Percentiles rank a stretch among this genome's conserved stretches.
Evolutionary conservation across 2,329 filamentous ascomycete genomes (phyloP).

Genomic region (Talaromyces pinophilus): DNA sequence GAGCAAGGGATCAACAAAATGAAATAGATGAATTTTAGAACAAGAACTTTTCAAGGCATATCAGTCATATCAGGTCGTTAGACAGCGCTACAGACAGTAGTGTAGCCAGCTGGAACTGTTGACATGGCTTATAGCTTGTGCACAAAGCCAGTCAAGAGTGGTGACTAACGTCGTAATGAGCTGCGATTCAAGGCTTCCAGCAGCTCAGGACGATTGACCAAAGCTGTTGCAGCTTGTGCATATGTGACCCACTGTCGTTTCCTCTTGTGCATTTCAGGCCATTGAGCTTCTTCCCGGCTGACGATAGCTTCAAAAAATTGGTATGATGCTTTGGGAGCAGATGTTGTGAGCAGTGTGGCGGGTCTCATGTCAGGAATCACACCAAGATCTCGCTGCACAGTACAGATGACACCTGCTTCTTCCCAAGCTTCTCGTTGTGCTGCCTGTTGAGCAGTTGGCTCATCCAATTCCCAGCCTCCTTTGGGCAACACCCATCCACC

Average conservation of each 20-base stretch:
- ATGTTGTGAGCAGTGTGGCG: conserved; percentile 52
- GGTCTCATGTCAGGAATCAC: conserved; percentile 78
- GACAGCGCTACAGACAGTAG: conserved; percentile 23
- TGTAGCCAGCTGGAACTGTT: conserved; percentile 17
- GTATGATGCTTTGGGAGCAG: conserved; percentile 65
- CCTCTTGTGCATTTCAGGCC: conserved; percentile 93
- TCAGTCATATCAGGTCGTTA: conserved; percentile 25
- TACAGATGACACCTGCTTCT: conserved; percentile 88
- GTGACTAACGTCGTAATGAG: conserved; percentile 59
- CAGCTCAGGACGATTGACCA: conserved; percentile 80
- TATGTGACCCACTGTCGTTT: conserved; percentile 89
- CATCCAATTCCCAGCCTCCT: conserved; percentile 95
- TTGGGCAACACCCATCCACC: conserved; percentile 97
- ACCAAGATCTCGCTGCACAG: conserved; percentile 81
- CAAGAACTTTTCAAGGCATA: conserved; percentile 22
- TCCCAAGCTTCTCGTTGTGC: conserved; percentile 93
- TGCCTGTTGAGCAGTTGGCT: conserved; percentile 81
- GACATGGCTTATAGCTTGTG: conserved; percentile 6
- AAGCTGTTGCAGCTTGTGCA: conserved; percentile 72
- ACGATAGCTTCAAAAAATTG: conserved; percentile 80
- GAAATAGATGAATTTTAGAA: conserved; percentile 19
- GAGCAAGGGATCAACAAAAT: conserved; percentile 5
- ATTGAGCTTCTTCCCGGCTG: conserved; percentile 77
- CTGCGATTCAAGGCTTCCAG: conserved; percentile 83
- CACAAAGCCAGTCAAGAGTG: background rate